Evolutionary conservation across 2,329 filamentous ascomycete species (phyloP), one percentile per base, ranked within the genome.

Genomic region (Curvularia spicifera): DNA sequence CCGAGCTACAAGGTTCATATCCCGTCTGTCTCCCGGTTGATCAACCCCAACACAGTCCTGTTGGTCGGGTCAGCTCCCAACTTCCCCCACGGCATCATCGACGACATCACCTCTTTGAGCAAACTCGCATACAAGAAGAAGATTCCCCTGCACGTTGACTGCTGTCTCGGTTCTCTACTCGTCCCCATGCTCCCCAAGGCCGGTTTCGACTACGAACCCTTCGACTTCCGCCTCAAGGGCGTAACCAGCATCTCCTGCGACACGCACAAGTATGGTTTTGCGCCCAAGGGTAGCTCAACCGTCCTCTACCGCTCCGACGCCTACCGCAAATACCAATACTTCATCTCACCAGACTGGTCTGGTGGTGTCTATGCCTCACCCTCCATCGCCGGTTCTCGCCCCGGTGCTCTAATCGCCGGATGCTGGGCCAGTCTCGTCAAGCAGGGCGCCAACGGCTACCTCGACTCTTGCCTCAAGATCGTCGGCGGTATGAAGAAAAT

Each of bases 201-300:
- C n/a, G 95, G 95, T 44, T 98, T 97, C 77, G 91, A 96, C 62
- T 85, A 90, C 22, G 87, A 90, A 67, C 88, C 87, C 5, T 98
- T 98, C 74, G 95, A 99, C 78, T 99, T 99, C 85, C 88, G 91
- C 55, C 87, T 96, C 58, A 92, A 91, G 67, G 95, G 95, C 69
- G 95, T 99, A 37, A 97, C 94, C 3, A 94, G 90, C 77, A 98
- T 99, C 77, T 93, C 89, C 66, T 96, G 93, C 77, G 95, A 99
- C 76, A 99, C 95, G 2, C 95, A 99, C 85, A 99, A 99, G 78
- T 99, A 99, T 76, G 95, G 95, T 37, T 99, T 99, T 74, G 95
- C 95, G 1, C 95, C 95, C 52, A 99, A 99, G 81, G 95, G 95
- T 67, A 99, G 96, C 84, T 95, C 90, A 51, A 95, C 93, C 1